Evolutionary conservation across 345 rosid genomes (phyloP), one percentile per base, ranked within the genome.

Genomic region (Viola odorata): DNA sequence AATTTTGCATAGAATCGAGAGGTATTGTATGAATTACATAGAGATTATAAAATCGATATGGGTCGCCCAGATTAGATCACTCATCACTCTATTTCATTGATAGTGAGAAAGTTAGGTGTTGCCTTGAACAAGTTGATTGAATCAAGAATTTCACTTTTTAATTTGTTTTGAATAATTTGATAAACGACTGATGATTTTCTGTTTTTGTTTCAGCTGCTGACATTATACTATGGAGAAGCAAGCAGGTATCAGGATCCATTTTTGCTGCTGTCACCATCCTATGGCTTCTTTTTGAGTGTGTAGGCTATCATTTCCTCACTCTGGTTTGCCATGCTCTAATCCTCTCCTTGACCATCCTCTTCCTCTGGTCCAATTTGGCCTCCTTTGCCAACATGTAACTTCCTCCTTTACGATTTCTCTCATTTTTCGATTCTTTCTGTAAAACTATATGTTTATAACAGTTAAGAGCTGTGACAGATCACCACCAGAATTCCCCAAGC

Each of bases 151-250:
- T 23, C 32, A 23, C n/a, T n/a, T n/a, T n/a, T n/a, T n/a, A n/a
- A n/a, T n/a, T n/a, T n/a, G n/a, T n/a, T n/a, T n/a, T n/a, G n/a
- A n/a, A 23, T 23, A 23, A 23, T 23, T 23, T 23, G 32, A 23
- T 23, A 2, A 2, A 23, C 1, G 32, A 23, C 32, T 44, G 47
- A 1, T 44, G 47, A 0, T 44, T 42, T 42, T 42, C 10, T 45
- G 50, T 4, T 7, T n/a, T 32, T 37, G 41, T 12, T 5, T 60
- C 69, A 71, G 75, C 44, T 38, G 75, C 75, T 12, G 69, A 60
- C 50, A 14, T 71, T 9, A 50, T 71, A 17, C 69, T 71, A 41
- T 71, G 75, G 75, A 7, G 75, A 40, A 71, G 65, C 61, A 71
- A 65, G 69, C 49, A 55, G 51, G n/a, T 51, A 2, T 58, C 75